Percentiles rank a stretch among this genome's conserved stretches.
phyloP scores from a whole-genome alignment of 768 basidiomycete genomes.

The Piloderma croceum region DNA sequence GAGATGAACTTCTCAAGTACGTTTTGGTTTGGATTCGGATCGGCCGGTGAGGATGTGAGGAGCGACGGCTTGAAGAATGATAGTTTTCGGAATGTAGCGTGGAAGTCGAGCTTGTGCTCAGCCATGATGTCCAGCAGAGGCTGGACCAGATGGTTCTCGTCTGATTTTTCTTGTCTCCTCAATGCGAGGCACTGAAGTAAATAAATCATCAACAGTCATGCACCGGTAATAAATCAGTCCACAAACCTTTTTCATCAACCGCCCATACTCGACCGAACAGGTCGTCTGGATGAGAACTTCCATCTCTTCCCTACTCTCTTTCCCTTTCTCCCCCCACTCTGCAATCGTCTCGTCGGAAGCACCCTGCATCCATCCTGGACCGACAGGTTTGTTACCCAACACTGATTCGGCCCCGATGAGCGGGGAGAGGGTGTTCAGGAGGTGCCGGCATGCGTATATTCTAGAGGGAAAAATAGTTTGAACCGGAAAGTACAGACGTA shows the following conservation, averaged over 20 bases:
- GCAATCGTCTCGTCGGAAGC: conserved; percentile 47
- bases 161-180: conserved; percentile 43
- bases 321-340: conserved; percentile 56
- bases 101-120: conserved; percentile 76
- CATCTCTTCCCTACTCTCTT: conserved; percentile 54
- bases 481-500: conserved; percentile 1
- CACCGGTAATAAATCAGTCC: too few relatives aligned
- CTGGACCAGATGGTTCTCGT: conserved; percentile 55
- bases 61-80: conserved; percentile 51
- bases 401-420: conserved; percentile 80
- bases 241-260: conserved; percentile 63
- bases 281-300: conserved; percentile 56
- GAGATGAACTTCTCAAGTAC: conserved; percentile 39
- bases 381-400: conserved; percentile 40
- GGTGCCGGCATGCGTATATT: conserved; percentile 73
- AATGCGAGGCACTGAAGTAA: conserved; percentile 68
- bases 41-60: conserved; percentile 13
- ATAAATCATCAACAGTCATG: too few relatives aligned
- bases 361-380: conserved; percentile 60
- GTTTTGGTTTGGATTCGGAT: too few relatives aligned
- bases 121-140: conserved; percentile 76
- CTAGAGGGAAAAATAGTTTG: conserved; percentile 37
- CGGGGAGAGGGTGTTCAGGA: conserved; percentile 74
- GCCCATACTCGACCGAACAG: conserved; percentile 59
- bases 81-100: conserved; percentile 75